Evolutionary conservation across 2,329 filamentous ascomycete species (phyloP).

Genomic region (Epichloe coenophiala): DNA sequence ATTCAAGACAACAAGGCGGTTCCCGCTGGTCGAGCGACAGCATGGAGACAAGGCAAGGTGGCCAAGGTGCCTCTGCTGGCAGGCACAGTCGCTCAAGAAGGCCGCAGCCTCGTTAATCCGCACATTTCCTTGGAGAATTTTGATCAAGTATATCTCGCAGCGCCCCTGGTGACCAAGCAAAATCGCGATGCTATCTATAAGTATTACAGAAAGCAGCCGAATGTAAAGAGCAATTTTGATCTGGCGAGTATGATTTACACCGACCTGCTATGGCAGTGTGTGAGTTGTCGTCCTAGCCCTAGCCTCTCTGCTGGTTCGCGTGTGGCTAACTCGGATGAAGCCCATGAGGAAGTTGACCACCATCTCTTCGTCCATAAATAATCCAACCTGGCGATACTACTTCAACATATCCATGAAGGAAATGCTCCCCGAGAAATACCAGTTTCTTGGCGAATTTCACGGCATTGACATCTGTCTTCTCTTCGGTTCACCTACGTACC

Average conservation of each 20-base stretch:
- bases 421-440: constrained; percentile 9
- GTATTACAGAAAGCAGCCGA: constrained; percentile 7
- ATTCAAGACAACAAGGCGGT: constrained; percentile 11
- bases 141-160: constrained; percentile 7
- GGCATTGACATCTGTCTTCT: constrained; percentile 13
- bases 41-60: constrained; percentile 10
- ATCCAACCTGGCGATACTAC: constrained; percentile 14
- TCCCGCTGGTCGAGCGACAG: constrained; percentile 5
- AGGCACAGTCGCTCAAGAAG: constrained; percentile 14
- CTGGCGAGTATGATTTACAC: constrained; percentile 14
- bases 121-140: constrained; percentile 11
- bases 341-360: constrained; percentile 13
- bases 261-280: constrained; percentile 15
- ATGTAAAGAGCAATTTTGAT: constrained; percentile 12
- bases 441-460: constrained; percentile 15
- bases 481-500: constrained; percentile 10
- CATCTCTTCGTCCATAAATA: constrained; percentile 8
- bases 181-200: constrained; percentile 8
- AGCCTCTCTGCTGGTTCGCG: too few species aligned
- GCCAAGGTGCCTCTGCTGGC: constrained; percentile 12
- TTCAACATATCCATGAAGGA: constrained; percentile 13
- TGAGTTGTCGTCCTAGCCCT: constrained; percentile 7
- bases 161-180: constrained; percentile 4
- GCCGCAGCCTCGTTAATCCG: constrained; percentile 10
- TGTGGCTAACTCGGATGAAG: constrained; percentile 7